Conservation (phyloP, 176 grass and related monocot genomes). For the Aegilops tauschii region DNA sequence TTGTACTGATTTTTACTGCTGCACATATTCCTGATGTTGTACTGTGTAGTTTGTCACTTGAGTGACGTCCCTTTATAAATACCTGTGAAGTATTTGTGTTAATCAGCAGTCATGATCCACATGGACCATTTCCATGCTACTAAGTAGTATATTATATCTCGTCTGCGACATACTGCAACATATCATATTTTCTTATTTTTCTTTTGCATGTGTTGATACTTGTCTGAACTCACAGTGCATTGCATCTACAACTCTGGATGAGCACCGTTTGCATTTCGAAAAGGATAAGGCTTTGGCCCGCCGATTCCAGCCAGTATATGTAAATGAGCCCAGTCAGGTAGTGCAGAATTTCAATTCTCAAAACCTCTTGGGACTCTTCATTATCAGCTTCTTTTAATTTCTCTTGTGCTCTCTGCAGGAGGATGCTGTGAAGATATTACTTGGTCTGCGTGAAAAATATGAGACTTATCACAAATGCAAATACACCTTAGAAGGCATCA, state of each 20-base stretch:
- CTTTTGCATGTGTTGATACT: not conserved
- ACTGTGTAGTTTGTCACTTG: slow-evolving; percentile 18
- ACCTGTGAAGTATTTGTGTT: slow-evolving; percentile 3
- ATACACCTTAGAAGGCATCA: slow-evolving; percentile 79
- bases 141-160: not conserved
- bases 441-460: slow-evolving; percentile 83
- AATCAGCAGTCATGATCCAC: not conserved
- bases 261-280: slow-evolving; percentile 88
- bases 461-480: slow-evolving; percentile 88
- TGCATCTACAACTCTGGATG: slow-evolving; percentile 86
- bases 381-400: slow-evolving; percentile 16
- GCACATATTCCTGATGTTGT: slow-evolving; percentile 14
- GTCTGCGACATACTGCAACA: not conserved
- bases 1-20: not conserved
- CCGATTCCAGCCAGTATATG: slow-evolving; percentile 83
- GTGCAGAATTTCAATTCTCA: slow-evolving; percentile 16
- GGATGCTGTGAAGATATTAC: slow-evolving; percentile 82
- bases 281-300: slow-evolving; percentile 99
- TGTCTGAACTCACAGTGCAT: slow-evolving; percentile 66
- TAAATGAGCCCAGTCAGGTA: slow-evolving; percentile 94
- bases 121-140: not conserved
- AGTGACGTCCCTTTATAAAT: slow-evolving; percentile 8
- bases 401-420: slow-evolving; percentile 45
- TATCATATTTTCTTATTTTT: slow-evolving; percentile 3
- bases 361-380: slow-evolving; percentile 2